Conservation (phyloP, 306 rosid species). For the Mucuna pruriens region DNA sequence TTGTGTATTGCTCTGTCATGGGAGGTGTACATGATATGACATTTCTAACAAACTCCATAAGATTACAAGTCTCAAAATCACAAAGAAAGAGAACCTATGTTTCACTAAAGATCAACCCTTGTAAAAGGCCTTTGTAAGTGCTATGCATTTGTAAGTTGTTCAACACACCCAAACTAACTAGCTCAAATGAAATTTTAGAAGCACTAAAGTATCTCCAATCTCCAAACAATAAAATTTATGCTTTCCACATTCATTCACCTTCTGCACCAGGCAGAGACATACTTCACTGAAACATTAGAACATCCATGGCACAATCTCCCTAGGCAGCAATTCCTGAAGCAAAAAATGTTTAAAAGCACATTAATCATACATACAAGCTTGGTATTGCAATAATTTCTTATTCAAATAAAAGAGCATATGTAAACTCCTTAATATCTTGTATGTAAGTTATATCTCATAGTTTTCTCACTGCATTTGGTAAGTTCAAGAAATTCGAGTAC, state of each 20-base stretch:
- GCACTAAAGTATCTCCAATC: conserved; percentile 41
- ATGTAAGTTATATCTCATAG: neutral
- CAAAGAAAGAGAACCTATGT: conserved; percentile 56
- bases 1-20: conserved; percentile 48
- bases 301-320: conserved; percentile 53
- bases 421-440: neutral
- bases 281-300: conserved; percentile 44
- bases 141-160: conserved; percentile 53
- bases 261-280: conserved; percentile 50
- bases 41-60: conserved; percentile 55
- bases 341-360: conserved; percentile 36
- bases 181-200: conserved; percentile 56
- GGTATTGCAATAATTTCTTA: neutral
- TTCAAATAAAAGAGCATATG: neutral
- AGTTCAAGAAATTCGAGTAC: neutral
- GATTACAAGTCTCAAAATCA: conserved; percentile 63
- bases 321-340: conserved; percentile 80
- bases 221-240: conserved; percentile 29
- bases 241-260: conserved; percentile 43
- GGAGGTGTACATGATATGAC: conserved; percentile 48
- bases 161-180: conserved; percentile 55
- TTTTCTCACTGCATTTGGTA: neutral
- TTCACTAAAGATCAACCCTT: conserved; percentile 59
- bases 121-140: conserved; percentile 51
- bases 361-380: conserved; percentile 25